Evolutionary conservation across 352 stramenopile genomes (phyloP).

Genomic region (Globisporangium iwayamae): DNA sequence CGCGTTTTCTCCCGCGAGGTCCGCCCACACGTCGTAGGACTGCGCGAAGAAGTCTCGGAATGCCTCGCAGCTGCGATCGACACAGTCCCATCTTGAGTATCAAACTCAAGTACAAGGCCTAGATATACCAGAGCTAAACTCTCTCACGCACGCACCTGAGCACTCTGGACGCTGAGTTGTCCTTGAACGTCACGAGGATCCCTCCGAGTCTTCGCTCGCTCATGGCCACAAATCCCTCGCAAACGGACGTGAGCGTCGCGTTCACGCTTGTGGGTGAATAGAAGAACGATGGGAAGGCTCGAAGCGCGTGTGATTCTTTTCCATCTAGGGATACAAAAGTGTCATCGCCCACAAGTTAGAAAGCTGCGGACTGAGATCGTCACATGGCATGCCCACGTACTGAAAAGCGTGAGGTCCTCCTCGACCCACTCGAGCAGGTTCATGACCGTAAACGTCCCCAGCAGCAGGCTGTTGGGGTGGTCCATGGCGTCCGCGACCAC

Average conservation of each 20-base stretch:
- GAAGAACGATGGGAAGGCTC: conserved; percentile 50
- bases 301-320: conserved; percentile 29
- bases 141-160: conserved; percentile 13
- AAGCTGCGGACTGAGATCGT: background rate
- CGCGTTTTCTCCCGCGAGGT: background rate
- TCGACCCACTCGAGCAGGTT: conserved; percentile 54
- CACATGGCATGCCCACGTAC: conserved; percentile 19
- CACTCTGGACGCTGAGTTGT: conserved; percentile 10
- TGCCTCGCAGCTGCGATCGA: background rate
- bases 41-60: conserved; percentile 29
- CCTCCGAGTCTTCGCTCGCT: conserved; percentile 23
- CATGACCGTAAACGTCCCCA: conserved; percentile 37
- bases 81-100: background rate
- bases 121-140: background rate
- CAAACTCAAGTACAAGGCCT: background rate
- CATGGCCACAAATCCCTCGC: conserved; percentile 39
- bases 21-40: conserved; percentile 13
- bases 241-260: conserved; percentile 21
- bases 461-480: conserved; percentile 21
- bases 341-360: no score
- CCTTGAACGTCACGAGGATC: conserved; percentile 21
- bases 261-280: conserved; percentile 30
- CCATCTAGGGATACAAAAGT: conserved; percentile 18
- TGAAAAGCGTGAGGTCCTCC: conserved; percentile 52
- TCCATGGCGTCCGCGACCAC: conserved; percentile 27